Evolutionary conservation across 2,329 filamentous ascomycete species (phyloP), one percentile per base, ranked within the genome.

Genomic region (Incumbomyces lentus): DNA sequence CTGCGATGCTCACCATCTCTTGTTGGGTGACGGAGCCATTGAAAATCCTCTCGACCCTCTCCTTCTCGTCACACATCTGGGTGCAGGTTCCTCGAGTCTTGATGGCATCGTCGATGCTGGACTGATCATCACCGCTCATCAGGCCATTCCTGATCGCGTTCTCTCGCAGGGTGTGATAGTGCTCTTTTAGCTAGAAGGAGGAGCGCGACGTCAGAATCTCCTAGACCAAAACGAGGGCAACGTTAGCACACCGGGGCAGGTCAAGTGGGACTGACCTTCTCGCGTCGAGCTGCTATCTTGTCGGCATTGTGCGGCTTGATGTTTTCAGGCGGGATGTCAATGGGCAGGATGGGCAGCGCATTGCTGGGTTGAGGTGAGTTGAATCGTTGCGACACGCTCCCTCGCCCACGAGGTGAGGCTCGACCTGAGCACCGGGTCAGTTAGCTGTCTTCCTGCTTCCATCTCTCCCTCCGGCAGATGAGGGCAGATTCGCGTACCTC

Each of bases 51-150:
- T 79, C 72, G 36, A 80, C 72, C 36, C 78, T 64, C 63, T 82
- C 79, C 48, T 69, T 79, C 52, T 81, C 75, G 2, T 79, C 74
- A 57, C 79, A 82, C 77, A 82, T 81, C 52, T 76, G 73, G 33
- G 70, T 71, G 60, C 79, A 82, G 42, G 72, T 76, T 42, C 78
- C 79, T 4, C 78, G 71, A 0, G 75, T 71, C 16, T 75, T 79
- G 55, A 82, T 79, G 22, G 78, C 77, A 51, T 81, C 71, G 26
- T 71, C 70, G 48, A 82, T 64, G 18, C 74, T 76, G n/a, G 75
- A 75, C 55, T 75, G 75, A 49, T 78, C 72, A 4, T 78, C 78
- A 57, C 81, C 74, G 31, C 71, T 70, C 61, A 79, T 73, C 48
- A 73, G 67, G 38, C 73, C 74, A 55, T 69, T 61, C 46, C 60